Evolutionary conservation across 2,329 filamentous ascomycete species (phyloP).

Genomic region (Cladosporium sp.): DNA sequence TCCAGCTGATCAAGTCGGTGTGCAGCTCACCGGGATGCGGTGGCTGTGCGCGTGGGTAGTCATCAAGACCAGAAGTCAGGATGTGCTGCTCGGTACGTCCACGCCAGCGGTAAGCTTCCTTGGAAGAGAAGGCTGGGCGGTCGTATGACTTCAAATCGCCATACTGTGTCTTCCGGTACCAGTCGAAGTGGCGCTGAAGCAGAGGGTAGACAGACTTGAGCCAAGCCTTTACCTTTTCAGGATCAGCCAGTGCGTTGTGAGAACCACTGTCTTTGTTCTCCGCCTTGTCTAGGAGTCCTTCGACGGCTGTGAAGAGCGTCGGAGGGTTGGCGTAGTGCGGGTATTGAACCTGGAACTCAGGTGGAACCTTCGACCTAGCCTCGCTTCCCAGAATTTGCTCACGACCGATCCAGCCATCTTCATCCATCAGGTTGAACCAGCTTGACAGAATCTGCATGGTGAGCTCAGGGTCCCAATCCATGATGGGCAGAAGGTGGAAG

Average conservation of each 20-base stretch:
- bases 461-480: conserved; percentile 91
- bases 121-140: conserved; percentile 78
- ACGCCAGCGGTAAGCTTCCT: conserved; percentile 92
- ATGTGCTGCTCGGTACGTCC: conserved; percentile 83
- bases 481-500: conserved; percentile 85
- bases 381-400: conserved; percentile 92
- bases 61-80: conserved; percentile 88
- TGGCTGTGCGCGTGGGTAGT: conserved; percentile 90
- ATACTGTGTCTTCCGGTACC: conserved; percentile 88
- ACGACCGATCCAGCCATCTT: conserved; percentile 94
- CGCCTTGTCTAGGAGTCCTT: conserved; percentile 76
- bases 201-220: conserved; percentile 77
- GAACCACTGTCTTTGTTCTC: conserved; percentile 38
- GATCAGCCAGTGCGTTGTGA: conserved; percentile 53
- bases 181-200: conserved; percentile 82
- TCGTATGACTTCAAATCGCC: conserved; percentile 91
- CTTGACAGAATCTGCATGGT: conserved; percentile 82
- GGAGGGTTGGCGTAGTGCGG: conserved; percentile 97
- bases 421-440: conserved; percentile 95
- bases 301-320: conserved; percentile 84
- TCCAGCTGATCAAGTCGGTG: conserved; percentile 90
- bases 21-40: conserved; percentile 95
- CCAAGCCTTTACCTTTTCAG: conserved; percentile 63
- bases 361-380: conserved; percentile 88
- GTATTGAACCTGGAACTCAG: conserved; percentile 91